Base-by-base conservation (phyloP, 768 basidiomycete genomes). In the Amanita phalloides region DNA sequence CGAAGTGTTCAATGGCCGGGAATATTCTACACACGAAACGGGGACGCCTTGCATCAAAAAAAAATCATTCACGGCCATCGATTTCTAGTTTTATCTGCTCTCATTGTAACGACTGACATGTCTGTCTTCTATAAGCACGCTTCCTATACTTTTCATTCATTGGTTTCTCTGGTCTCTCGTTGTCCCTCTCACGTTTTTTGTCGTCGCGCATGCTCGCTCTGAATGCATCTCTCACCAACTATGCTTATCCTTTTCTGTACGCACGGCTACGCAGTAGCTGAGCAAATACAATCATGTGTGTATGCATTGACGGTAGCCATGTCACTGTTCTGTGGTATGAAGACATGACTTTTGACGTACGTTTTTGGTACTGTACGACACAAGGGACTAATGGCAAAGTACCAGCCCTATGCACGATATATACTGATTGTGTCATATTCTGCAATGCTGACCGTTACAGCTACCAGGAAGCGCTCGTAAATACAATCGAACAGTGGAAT, bases 91-190 rank as follows among this genome's bases (percentile, higher is more conserved):
- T 51, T 23, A 28, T 48, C 38, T 49, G 20, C 17, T 42, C 26
- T 46, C 45, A 14, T 48, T 53, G 38, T 49, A 42, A 48, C 23
- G 48, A 38, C 48, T 57, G 48, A 47, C 48, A 33, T 48, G 35
- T 8, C 6, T 39, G 35, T 38, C 13, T 49, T 39, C 26, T 39
- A 51, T 37, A 20, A 20, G 5, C 33, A 23, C 49, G 21, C 35
- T 37, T 26, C 50, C 28, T 33, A 14, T 33, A 23, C 28, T 46
- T 49, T 49, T 51, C 38, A 32, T 51, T 49, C 45, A n/a, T 53
- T 45, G 39, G 9, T 38, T 21, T 42, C 28, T 45, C 26, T 45
- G 50, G 41, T 37, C 35, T 37, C 25, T 45, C 42, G 30, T 44
- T 45, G 23, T 51, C 42, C 26, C 30, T 25, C 38, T 20, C 49